phyloP scores from a whole-genome alignment of 2,329 filamentous ascomycete species.

The Xylaria digitata region DNA sequence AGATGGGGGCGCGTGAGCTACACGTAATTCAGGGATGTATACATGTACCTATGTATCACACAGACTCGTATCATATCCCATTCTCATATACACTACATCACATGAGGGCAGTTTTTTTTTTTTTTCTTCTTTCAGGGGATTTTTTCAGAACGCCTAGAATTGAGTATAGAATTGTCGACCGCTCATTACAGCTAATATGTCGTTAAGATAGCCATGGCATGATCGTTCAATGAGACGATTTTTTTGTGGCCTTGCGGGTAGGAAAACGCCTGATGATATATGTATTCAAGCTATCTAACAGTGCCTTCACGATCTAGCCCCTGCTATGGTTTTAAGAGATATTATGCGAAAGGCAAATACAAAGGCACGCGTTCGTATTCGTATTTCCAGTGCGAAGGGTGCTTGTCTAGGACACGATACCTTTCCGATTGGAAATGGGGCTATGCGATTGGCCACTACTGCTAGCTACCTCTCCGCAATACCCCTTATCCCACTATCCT shows the following conservation, averaged over 20 bases:
- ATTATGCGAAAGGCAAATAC: conserved; percentile 16
- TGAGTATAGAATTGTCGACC: background rate
- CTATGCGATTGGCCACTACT: conserved; percentile 31
- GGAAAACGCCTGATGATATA: background rate
- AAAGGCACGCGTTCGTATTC: conserved; percentile 38
- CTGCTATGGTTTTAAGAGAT: background rate
- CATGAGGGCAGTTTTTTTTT: conserved; percentile 8
- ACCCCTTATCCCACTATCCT: conserved; percentile 32
- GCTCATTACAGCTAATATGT: conserved; percentile 1
- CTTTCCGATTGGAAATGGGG: conserved; percentile 28
- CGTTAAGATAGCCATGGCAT: conserved; percentile 21
- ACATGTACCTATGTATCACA: conserved; percentile 4
- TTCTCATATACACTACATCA: conserved; percentile 14
- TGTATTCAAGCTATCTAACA: background rate
- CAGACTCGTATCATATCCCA: conserved; percentile 30
- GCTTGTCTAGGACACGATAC: background rate
- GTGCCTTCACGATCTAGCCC: too few species aligned
- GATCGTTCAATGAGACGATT: conserved; percentile 27
- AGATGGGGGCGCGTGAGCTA: background rate
- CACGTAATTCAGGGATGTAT: conserved; percentile 5
- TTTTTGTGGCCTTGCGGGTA: conserved; percentile 3
- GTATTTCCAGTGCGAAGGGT: conserved; percentile 29
- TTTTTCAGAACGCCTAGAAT: background rate
- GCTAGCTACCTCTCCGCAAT: conserved; percentile 22
- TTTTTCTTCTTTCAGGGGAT: conserved; percentile 3